Evolutionary conservation across 306 rosid genomes (phyloP).

Genomic region (Gleditsia sinensis): DNA sequence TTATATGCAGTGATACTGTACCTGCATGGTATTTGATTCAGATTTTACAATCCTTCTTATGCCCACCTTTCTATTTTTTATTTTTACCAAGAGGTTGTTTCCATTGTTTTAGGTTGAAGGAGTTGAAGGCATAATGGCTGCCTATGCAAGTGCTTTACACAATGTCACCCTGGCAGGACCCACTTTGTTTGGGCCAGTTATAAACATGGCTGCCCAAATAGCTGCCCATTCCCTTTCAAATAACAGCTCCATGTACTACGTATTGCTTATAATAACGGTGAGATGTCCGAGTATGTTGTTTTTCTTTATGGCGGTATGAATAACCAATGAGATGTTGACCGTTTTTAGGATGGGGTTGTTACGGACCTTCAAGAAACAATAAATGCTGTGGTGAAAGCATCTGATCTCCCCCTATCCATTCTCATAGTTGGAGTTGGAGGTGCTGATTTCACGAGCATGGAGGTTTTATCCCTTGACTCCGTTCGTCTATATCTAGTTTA

Average conservation of each 20-base stretch:
- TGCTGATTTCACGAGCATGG: constrained; percentile 82
- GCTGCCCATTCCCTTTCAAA: constrained; percentile 56
- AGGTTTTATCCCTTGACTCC: constrained; percentile 48
- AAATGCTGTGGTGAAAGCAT: constrained; percentile 77
- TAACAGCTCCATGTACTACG: constrained; percentile 52
- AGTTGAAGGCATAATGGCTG: constrained; percentile 82
- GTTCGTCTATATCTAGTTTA: neutral
- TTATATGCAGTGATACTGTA: neutral
- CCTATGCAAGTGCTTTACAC: constrained; percentile 63
- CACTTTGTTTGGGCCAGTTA: constrained; percentile 82
- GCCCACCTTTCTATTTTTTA: neutral
- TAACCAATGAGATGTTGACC: neutral
- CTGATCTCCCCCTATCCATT: constrained; percentile 83
- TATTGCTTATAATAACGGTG: constrained; percentile 85
- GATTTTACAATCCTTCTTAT: neutral
- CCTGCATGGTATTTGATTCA: neutral
- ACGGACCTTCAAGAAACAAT: constrained; percentile 88
- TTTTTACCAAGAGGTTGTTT: neutral
- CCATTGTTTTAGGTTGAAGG: constrained; percentile 65
- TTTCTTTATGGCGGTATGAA: neutral
- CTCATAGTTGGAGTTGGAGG: constrained; percentile 88
- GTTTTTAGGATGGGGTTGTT: constrained; percentile 81
- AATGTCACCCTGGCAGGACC: constrained; percentile 73
- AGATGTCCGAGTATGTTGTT: constrained; percentile 3
- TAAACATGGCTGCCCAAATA: constrained; percentile 72